phyloP scores from a whole-genome alignment of 139 green algal genomes.

The Chlamydomonas schloesseri region DNA sequence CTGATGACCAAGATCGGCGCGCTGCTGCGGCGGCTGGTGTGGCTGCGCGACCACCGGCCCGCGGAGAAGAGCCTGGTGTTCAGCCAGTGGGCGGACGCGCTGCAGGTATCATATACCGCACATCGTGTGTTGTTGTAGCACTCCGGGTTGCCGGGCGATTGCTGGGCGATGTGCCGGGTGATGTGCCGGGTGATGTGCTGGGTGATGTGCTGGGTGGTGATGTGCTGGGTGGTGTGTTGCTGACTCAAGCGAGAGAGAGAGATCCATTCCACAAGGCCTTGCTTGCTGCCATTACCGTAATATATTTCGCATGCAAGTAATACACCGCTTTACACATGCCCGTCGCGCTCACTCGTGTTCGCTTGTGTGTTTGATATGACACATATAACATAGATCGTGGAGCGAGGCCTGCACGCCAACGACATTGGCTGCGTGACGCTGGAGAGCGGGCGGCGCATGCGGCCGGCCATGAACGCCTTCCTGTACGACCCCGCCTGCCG shows the following conservation, averaged over 20 bases:
- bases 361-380: no score
- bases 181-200: neutral
- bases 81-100: constrained; percentile 70
- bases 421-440: constrained; percentile 23
- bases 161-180: constrained; percentile 23
- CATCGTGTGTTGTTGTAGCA: no score
- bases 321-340: no score
- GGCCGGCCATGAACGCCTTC: constrained; percentile 44
- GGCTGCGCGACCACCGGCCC: constrained; percentile 46
- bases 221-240: no score
- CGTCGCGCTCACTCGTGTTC: no score
- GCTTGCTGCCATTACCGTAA: no score
- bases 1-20: constrained; percentile 65
- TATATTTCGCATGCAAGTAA: no score
- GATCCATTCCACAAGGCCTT: no score
- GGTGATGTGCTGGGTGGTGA: no score
- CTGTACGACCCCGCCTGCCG: constrained; percentile 44
- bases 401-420: constrained; percentile 31
- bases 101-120: no score
- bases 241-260: no score
- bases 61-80: constrained; percentile 70
- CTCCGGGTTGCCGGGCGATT: no score
- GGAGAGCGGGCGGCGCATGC: constrained; percentile 1
- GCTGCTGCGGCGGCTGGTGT: constrained; percentile 71
- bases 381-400: neutral